Evolutionary conservation across 805 yeast species (phyloP).

Genomic region (Metschnikowia borealis): DNA sequence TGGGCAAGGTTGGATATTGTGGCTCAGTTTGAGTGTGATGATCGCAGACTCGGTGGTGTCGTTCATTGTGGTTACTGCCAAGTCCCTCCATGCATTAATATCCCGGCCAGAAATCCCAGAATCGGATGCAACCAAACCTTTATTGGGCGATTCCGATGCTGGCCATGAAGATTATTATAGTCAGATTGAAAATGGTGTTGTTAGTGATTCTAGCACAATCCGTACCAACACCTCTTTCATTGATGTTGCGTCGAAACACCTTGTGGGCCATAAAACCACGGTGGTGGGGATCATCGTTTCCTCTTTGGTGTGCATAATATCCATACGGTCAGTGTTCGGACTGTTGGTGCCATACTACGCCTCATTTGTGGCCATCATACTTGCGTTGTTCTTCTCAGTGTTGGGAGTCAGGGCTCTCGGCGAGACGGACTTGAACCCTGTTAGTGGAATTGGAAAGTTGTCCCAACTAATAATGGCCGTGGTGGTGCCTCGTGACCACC

Average conservation of each 20-base stretch:
- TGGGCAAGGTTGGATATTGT: slow-evolving; percentile 95
- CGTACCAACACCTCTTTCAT: slow-evolving; percentile 5
- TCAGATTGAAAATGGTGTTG: not conserved
- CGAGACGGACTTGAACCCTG: slow-evolving; percentile 95
- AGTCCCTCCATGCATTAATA: slow-evolving; percentile 28
- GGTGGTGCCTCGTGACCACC: slow-evolving; percentile 67
- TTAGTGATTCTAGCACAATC: slow-evolving; percentile 1
- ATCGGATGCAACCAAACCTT: not conserved
- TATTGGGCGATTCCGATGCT: not conserved
- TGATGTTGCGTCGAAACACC: slow-evolving; percentile 25
- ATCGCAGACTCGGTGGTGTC: slow-evolving; percentile 86
- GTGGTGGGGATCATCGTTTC: slow-evolving; percentile 61
- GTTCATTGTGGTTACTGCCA: slow-evolving; percentile 56
- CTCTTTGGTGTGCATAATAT: slow-evolving; percentile 59
- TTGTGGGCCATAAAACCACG: slow-evolving; percentile 50
- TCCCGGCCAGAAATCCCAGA: not conserved
- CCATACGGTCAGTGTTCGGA: slow-evolving; percentile 70
- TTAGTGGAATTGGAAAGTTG: slow-evolving; percentile 91
- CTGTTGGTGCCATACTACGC: slow-evolving; percentile 67
- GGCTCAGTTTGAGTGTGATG: slow-evolving; percentile 93
- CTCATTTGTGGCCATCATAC: slow-evolving; percentile 57
- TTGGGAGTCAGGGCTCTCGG: slow-evolving; percentile 93
- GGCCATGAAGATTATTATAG: not conserved
- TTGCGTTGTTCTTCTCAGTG: slow-evolving; percentile 77
- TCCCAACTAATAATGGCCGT: slow-evolving; percentile 87